Evolutionary conservation across 371 early-diverging fungal genomes (phyloP).

Genomic region (Mycotypha africana): DNA sequence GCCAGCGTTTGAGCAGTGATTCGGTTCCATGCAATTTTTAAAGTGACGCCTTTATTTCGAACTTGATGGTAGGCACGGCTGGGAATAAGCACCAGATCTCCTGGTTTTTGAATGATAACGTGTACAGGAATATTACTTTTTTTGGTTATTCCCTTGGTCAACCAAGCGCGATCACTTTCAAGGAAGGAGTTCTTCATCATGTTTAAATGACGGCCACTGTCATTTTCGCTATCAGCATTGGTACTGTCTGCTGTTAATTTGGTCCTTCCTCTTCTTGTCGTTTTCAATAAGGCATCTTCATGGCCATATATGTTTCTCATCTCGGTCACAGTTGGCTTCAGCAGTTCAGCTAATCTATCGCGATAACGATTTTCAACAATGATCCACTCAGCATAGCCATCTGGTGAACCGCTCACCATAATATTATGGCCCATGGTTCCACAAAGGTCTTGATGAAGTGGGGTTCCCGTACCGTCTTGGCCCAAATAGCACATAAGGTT

Average conservation of each 20-base stretch:
- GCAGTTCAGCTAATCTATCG: constrained; percentile 5
- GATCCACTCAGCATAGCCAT: constrained; percentile 27
- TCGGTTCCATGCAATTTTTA: constrained; percentile 39
- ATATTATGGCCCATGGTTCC: constrained; percentile 38
- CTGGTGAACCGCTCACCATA: constrained; percentile 5
- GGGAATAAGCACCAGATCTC: constrained; percentile 37
- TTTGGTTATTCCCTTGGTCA: background rate
- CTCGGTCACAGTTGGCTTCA: background rate
- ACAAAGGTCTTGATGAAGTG: constrained; percentile 32
- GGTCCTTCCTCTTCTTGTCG: no score
- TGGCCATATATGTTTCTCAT: background rate
- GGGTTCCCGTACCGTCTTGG: constrained; percentile 23
- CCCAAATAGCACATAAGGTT: constrained; percentile 39
- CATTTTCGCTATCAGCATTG: no score
- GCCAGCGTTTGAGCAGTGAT: constrained; percentile 18
- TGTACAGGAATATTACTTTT: constrained; percentile 3
- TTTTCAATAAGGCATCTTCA: background rate
- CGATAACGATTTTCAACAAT: constrained; percentile 17
- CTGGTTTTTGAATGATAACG: constrained; percentile 24
- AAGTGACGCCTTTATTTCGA: constrained; percentile 21
- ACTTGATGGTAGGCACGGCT: constrained; percentile 39
- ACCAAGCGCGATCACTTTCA: constrained; percentile 38
- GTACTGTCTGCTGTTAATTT: background rate
- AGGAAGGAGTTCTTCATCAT: constrained; percentile 25
- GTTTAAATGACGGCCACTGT: no score